These are phyloP conservation scores for Synchytrium microbalum DNA, from an alignment of 371 early-diverging fungal genomes.

Conservation along the genomic window DNA sequence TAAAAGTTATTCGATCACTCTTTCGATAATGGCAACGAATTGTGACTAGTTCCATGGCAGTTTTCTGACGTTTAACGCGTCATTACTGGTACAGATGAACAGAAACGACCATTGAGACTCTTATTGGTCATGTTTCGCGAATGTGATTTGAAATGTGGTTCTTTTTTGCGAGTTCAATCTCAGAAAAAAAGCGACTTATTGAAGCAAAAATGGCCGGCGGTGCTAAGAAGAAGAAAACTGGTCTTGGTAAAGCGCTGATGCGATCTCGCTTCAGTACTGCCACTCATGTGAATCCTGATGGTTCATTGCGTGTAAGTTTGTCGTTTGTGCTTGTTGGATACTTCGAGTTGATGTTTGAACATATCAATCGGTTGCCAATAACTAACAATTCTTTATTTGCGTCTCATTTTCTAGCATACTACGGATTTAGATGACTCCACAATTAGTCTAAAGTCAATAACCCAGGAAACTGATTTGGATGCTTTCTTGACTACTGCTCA, in stretches of 20 bases:
- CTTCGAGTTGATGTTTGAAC: background rate
- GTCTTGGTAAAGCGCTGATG: slow-evolving; percentile 88
- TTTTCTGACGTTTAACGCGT: too few relatives aligned
- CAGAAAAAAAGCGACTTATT: too few relatives aligned
- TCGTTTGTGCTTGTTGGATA: background rate
- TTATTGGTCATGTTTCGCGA: too few relatives aligned
- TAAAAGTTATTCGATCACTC: too few relatives aligned
- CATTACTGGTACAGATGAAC: too few relatives aligned
- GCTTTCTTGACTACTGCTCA: slow-evolving; percentile 92
- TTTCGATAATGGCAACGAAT: too few relatives aligned
- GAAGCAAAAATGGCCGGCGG: too few relatives aligned
- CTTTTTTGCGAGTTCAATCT: too few relatives aligned
- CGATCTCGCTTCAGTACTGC: slow-evolving; percentile 64
- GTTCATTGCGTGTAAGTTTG: slow-evolving; percentile 26
- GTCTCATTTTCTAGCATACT: slow-evolving; percentile 57
- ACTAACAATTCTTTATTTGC: background rate
- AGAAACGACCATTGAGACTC: too few relatives aligned
- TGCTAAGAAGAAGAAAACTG: slow-evolving; percentile 52
- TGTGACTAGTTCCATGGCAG: too few relatives aligned
- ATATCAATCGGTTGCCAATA: background rate
- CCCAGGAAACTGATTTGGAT: slow-evolving; percentile 93
- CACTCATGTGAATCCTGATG: slow-evolving; percentile 36
- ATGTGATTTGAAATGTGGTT: too few relatives aligned
- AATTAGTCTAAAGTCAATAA: too few relatives aligned
- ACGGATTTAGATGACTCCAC: slow-evolving; percentile 81